These are phyloP conservation scores for Monosporascus sp. DNA, from an alignment of 2,329 filamentous ascomycete genomes.

Conservation along the genomic window DNA sequence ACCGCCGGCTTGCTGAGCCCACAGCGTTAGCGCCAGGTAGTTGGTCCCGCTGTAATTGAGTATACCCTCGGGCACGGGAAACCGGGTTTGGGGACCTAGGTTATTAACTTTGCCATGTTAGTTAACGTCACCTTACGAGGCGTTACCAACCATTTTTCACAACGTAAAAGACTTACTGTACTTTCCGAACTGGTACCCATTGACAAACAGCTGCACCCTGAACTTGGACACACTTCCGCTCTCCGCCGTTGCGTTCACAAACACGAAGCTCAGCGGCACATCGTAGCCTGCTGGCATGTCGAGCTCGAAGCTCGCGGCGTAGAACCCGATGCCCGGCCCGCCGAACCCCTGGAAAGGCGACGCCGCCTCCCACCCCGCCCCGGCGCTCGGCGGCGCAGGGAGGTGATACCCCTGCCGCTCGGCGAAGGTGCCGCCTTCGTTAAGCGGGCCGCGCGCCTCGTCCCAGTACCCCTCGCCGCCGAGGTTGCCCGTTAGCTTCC, in stretches of 20 bases:
- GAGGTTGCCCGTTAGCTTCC: slow-evolving; percentile 66
- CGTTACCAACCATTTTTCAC: no score
- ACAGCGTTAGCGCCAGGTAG: slow-evolving; percentile 63
- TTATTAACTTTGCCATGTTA: slow-evolving; percentile 43
- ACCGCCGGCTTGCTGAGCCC: slow-evolving; percentile 55
- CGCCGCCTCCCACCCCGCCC: slow-evolving; percentile 30
- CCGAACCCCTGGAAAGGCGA: slow-evolving; percentile 34
- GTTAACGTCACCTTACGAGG: no score
- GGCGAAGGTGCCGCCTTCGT: slow-evolving; percentile 60
- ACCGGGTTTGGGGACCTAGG: slow-evolving; percentile 66
- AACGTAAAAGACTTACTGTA: slow-evolving; percentile 16
- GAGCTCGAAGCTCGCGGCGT: slow-evolving; percentile 49
- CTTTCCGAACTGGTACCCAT: slow-evolving; percentile 66
- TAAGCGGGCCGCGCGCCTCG: slow-evolving; percentile 55
- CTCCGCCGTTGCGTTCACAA: slow-evolving; percentile 38
- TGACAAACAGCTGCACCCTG: slow-evolving; percentile 60
- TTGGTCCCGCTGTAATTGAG: slow-evolving; percentile 67
- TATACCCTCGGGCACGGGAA: slow-evolving; percentile 69
- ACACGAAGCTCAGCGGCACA: slow-evolving; percentile 56
- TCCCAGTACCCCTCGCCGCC: slow-evolving; percentile 60
- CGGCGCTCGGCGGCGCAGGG: slow-evolving; percentile 42
- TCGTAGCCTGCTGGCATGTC: slow-evolving; percentile 52
- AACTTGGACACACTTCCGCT: slow-evolving; percentile 38
- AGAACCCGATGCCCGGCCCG: slow-evolving; percentile 53
- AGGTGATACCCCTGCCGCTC: slow-evolving; percentile 61